Evolutionary conservation across 257 asterid genomes (phyloP).

Genomic region (Cruciata laevipes): DNA sequence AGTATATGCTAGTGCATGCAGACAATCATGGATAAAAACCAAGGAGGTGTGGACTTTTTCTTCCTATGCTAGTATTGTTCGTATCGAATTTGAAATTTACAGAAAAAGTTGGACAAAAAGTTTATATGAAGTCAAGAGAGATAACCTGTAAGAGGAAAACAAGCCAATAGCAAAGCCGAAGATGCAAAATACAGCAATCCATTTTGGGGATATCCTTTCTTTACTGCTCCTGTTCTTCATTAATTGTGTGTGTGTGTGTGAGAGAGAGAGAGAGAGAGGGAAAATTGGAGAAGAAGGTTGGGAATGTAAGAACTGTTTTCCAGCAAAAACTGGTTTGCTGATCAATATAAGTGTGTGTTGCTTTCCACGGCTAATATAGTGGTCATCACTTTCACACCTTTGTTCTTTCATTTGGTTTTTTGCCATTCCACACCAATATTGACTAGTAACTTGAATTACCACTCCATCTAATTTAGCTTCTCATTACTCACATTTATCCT

Average conservation of each 20-base stretch:
- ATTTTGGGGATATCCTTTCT: background rate
- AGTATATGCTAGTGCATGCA: background rate
- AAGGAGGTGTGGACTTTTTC: background rate
- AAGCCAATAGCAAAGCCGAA: constrained; percentile 58
- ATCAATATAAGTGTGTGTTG: background rate
- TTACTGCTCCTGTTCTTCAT: background rate
- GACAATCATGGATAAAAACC: no score
- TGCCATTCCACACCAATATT: background rate
- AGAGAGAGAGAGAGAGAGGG: no score
- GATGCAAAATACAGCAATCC: constrained; percentile 4
- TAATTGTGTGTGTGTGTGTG: background rate
- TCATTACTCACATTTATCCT: no score
- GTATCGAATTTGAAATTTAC: background rate
- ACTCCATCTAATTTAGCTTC: no score
- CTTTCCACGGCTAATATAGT: constrained; percentile 1
- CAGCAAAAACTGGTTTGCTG: background rate
- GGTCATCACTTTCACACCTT: background rate
- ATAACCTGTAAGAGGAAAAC: constrained; percentile 46
- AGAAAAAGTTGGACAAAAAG: no score
- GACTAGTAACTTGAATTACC: background rate
- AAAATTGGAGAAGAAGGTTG: background rate
- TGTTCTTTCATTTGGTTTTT: background rate
- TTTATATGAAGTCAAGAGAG: background rate
- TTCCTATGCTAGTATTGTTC: background rate
- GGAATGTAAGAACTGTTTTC: background rate